phyloP scores from a whole-genome alignment of 1,139 yeast species.

The Diutina siamensis region DNA sequence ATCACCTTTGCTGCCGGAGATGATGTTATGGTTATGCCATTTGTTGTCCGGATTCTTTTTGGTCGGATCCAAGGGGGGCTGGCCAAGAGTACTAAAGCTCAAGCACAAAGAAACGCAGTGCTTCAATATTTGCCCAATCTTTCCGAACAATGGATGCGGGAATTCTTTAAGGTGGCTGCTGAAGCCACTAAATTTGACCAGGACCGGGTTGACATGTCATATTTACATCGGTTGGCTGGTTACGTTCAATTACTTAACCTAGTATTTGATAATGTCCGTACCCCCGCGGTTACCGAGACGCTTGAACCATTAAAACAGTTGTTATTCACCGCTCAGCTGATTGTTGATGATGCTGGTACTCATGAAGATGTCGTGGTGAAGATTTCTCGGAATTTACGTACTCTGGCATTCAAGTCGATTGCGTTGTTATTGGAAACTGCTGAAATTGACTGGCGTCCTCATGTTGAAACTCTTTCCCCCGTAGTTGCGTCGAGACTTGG shows the following conservation, averaged over 20 bases:
- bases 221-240: neutral
- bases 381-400: neutral
- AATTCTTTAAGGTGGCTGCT: neutral
- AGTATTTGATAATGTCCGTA: neutral
- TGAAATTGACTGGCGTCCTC: neutral
- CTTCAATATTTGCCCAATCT: neutral
- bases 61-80: conserved; percentile 65
- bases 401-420: neutral
- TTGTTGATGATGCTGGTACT: neutral
- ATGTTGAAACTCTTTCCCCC: neutral
- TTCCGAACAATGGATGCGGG: neutral
- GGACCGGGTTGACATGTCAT: neutral
- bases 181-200: neutral
- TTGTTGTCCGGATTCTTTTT: conserved; percentile 66
- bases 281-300: neutral
- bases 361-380: neutral
- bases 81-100: neutral
- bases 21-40: conserved; percentile 48
- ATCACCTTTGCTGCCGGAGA: conserved; percentile 63
- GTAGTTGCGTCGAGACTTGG: neutral
- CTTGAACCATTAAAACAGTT: neutral
- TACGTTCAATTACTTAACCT: neutral
- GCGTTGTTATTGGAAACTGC: neutral
- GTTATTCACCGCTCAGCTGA: neutral
- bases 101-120: neutral